Evolutionary conservation across 2,329 filamentous ascomycete species (phyloP).

Genomic region (Neoscytalidium dimidiatum): DNA sequence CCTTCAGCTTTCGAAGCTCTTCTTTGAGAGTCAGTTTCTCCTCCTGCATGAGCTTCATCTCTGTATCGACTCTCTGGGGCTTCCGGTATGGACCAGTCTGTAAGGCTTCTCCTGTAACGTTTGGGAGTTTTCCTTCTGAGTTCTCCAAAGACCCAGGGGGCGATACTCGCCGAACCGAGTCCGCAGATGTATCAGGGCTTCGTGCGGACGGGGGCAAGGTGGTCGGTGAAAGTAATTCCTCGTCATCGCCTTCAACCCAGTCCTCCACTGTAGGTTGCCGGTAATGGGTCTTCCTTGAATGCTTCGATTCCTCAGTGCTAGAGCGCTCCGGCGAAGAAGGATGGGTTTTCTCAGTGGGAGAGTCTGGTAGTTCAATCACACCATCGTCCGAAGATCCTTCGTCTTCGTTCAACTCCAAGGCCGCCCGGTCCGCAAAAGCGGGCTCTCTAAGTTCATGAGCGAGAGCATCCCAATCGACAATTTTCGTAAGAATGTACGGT

Average conservation of each 20-base stretch:
- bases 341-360: background rate
- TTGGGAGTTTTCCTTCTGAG: background rate
- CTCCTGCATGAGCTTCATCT: background rate
- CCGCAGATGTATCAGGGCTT: background rate
- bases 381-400: background rate
- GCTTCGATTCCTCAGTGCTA: background rate
- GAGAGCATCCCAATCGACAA: conserved; percentile 15
- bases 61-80: background rate
- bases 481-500: background rate
- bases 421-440: background rate
- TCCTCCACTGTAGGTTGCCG: conserved; percentile 1
- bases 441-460: background rate
- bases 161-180: background rate
- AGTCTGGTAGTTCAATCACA: background rate
- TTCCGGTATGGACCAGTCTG: background rate
- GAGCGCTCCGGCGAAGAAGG: background rate
- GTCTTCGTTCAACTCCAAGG: background rate
- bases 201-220: background rate
- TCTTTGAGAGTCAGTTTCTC: background rate
- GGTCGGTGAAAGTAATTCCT: background rate
- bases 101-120: background rate
- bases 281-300: background rate
- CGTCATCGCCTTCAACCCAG: background rate
- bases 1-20: conserved; percentile 2
- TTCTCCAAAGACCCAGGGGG: background rate